Evolutionary conservation across 192 early-diverging fungal species (phyloP).

Genomic region (Entomortierella lignicola): DNA sequence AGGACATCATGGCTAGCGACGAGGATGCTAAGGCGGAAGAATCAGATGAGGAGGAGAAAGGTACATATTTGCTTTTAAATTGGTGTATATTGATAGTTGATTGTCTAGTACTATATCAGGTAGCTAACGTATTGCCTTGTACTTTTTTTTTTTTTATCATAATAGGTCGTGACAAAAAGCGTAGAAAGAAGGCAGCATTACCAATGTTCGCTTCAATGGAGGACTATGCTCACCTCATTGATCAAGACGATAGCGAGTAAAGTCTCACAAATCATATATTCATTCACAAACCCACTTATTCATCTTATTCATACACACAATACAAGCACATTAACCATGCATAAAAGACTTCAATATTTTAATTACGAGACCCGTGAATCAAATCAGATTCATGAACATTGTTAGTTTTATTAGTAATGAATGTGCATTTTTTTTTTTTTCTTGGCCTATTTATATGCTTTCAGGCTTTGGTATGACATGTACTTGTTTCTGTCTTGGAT

Average conservation of each 20-base stretch:
- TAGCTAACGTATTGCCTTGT: neutral
- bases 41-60: conserved; percentile 60
- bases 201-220: conserved; percentile 80
- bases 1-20: conserved; percentile 65
- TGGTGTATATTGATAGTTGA: too few species aligned
- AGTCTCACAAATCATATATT: neutral
- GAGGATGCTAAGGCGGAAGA: conserved; percentile 63
- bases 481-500: too few species aligned
- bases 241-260: conserved; percentile 51
- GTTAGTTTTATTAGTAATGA: too few species aligned
- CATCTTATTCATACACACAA: too few species aligned
- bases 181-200: conserved; percentile 63
- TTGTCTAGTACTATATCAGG: too few species aligned
- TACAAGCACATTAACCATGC: neutral
- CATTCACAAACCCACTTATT: too few species aligned
- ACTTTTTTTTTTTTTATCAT: neutral
- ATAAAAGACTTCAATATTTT: too few species aligned
- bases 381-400: too few species aligned
- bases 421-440: too few species aligned
- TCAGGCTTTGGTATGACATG: too few species aligned
- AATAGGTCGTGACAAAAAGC: conserved; percentile 60
- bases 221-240: conserved; percentile 69
- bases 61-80: conserved; percentile 14
- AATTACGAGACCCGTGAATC: too few species aligned
- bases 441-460: too few species aligned